These are phyloP conservation scores for Orychophragmus violaceus DNA, from an alignment of 345 rosid species.

Conservation along the genomic window DNA sequence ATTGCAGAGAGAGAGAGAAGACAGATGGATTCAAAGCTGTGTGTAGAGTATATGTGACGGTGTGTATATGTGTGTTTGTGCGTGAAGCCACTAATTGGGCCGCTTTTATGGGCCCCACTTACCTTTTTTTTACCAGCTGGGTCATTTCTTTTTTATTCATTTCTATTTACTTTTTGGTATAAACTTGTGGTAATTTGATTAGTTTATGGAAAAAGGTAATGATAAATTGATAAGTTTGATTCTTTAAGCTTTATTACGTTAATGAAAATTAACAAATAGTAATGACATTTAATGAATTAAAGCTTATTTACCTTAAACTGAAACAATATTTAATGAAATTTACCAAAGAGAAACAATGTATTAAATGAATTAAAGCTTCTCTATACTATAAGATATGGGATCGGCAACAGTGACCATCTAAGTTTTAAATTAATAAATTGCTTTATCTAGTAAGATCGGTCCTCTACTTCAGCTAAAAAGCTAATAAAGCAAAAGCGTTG, in stretches of 20 bases:
- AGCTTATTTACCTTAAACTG: background rate
- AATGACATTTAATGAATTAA: background rate
- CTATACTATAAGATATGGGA: background rate
- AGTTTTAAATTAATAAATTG: background rate
- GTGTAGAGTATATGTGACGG: conserved; percentile 29
- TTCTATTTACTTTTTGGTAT: conserved; percentile 1
- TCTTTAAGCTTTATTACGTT: background rate
- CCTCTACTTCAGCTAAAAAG: background rate
- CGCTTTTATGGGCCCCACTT: conserved; percentile 28
- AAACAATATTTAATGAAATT: background rate
- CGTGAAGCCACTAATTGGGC: conserved; percentile 36
- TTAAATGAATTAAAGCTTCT: background rate
- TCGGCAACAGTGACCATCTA: background rate
- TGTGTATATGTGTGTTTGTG: conserved; percentile 12
- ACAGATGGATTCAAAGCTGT: conserved; percentile 29
- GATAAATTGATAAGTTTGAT: background rate
- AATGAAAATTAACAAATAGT: background rate
- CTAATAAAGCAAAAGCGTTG: background rate
- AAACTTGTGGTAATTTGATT: background rate
- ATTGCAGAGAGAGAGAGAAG: conserved; percentile 12
- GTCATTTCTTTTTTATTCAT: background rate
- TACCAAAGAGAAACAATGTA: background rate
- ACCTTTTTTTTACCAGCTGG: background rate
- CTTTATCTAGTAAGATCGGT: background rate
- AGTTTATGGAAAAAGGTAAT: background rate